These are phyloP conservation scores for Tolypocladium guangdongense DNA, from an alignment of 2,329 filamentous ascomycete genomes.

Conservation along the genomic window DNA sequence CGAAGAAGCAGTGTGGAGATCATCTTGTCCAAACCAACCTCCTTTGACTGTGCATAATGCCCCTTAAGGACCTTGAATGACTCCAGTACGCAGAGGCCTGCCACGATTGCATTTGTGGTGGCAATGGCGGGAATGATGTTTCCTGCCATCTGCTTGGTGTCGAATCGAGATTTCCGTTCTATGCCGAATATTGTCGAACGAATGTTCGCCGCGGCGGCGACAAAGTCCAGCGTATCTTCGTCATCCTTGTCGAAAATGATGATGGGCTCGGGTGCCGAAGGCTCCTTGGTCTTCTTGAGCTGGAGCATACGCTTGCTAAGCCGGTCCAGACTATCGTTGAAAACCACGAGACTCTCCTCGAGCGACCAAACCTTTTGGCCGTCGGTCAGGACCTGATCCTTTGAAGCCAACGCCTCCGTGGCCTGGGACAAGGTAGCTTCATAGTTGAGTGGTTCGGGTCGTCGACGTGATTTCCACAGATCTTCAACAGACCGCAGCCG, in stretches of 20 bases:
- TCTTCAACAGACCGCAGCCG: slow-evolving; percentile 79
- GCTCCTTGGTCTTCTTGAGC: slow-evolving; percentile 39
- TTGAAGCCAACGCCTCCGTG: slow-evolving; percentile 33
- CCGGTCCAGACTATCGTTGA: slow-evolving; percentile 71
- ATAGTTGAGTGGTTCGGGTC: slow-evolving; percentile 65
- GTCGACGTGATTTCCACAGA: slow-evolving; percentile 82
- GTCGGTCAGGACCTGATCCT: slow-evolving; percentile 45
- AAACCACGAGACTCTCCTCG: slow-evolving; percentile 75
- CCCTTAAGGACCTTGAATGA: slow-evolving; percentile 80
- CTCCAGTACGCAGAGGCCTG: slow-evolving; percentile 82
- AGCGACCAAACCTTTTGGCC: slow-evolving; percentile 75
- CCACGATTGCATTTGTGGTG: slow-evolving; percentile 94
- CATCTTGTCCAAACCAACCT: slow-evolving; percentile 35
- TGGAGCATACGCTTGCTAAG: slow-evolving; percentile 64
- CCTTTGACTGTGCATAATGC: slow-evolving; percentile 61
- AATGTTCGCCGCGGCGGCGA: slow-evolving; percentile 81
- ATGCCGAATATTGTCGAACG: slow-evolving; percentile 85
- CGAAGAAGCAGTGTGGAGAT: neutral
- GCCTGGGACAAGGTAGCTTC: slow-evolving; percentile 45
- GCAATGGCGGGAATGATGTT: slow-evolving; percentile 99
- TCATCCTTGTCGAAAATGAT: slow-evolving; percentile 97
- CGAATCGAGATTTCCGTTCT: slow-evolving; percentile 79
- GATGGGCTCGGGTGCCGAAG: slow-evolving; percentile 45
- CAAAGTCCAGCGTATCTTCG: slow-evolving; percentile 87
- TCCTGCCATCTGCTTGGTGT: slow-evolving; percentile 97